Evolutionary conservation across 495 filamentous ascomycete genomes (phyloP), one percentile per base, ranked within the genome.

Genomic region (Massariosphaeria phaeospora): DNA sequence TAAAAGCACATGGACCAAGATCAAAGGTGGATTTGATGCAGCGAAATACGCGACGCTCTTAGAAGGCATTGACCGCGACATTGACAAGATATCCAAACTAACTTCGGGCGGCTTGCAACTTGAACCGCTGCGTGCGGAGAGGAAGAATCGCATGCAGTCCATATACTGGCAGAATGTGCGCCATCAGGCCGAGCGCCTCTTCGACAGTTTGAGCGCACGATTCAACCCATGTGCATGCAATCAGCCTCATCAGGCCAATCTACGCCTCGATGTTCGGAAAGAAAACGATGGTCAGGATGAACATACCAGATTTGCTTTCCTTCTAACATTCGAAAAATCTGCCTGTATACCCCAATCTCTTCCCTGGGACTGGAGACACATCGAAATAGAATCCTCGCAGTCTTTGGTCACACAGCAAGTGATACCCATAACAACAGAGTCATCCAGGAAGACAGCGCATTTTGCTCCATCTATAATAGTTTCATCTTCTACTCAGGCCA

Each of bases 221-320:
- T 63, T 33, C 48, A 46, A 10, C 29, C 49, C 57, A 20, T 67
- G 66, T 55, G 10, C 24, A 12, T 69, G 66, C 44, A 43, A 43
- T 2, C 21, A 45, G 20, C 53, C 59, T 18, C 66, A 69, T 33
- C 38, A 48, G 21, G 66, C 59, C 7, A 63, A 53, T 20, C 30
- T 69, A 13, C 66, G 60, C 29, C 38, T 69, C 2, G 66, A 67
- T 40, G 42, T 54, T 2, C 61, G 66, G 40, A 43, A 44, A n/a
- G 24, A 43, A n/a, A 13, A 44, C 30, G 17, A 30, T 11, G 4
- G 17, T 41, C 30, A 51, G 18, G 43, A 33, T 17, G 29, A 34
- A 42, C 8, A 12, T 42, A 36, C 44, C 23, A 30, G 46, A 42
- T 66, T 67, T 47, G 52, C 52, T 8, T 39, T 67, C 18, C 18